Evolutionary conservation across 2,329 filamentous ascomycete genomes (phyloP).

Genomic region (Stagonosporopsis chrysanthemi): DNA sequence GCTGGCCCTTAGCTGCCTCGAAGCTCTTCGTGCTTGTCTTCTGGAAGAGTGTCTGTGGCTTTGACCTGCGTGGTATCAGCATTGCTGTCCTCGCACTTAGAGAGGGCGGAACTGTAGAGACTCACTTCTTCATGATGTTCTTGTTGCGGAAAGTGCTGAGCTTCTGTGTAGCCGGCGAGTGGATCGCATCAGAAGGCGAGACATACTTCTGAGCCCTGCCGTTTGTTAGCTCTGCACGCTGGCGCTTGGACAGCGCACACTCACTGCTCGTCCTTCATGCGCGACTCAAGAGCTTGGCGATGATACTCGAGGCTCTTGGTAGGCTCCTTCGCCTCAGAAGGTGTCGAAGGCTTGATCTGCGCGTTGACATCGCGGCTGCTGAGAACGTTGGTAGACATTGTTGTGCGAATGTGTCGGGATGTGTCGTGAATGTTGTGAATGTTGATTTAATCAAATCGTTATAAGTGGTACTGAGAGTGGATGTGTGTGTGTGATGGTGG

Average conservation of each 20-base stretch:
- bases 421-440: slow-evolving; percentile 3
- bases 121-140: slow-evolving; percentile 74
- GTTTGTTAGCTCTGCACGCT: slow-evolving; percentile 25
- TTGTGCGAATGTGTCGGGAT: slow-evolving; percentile 18
- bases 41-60: slow-evolving; percentile 53
- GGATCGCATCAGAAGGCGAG: slow-evolving; percentile 87
- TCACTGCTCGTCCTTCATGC: slow-evolving; percentile 72
- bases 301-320: slow-evolving; percentile 71
- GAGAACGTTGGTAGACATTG: slow-evolving; percentile 69
- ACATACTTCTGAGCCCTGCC: slow-evolving; percentile 67
- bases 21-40: slow-evolving; percentile 52
- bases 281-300: slow-evolving; percentile 75
- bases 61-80: slow-evolving; percentile 41
- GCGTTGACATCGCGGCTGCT: slow-evolving; percentile 72
- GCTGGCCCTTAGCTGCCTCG: slow-evolving; percentile 43
- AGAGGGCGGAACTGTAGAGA: neutral
- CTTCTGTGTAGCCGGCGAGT: slow-evolving; percentile 86
- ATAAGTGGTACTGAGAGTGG: slow-evolving; percentile 7
- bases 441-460: slow-evolving; percentile 2
- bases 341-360: slow-evolving; percentile 37
- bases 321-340: slow-evolving; percentile 45
- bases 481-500: slow-evolving; percentile 10
- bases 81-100: too few species aligned
- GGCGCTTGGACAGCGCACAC: slow-evolving; percentile 37
- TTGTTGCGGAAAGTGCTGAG: slow-evolving; percentile 81